Evolutionary conservation across 2,329 filamentous ascomycete species (phyloP).

Genomic region (Calonectria pauciramosa): DNA sequence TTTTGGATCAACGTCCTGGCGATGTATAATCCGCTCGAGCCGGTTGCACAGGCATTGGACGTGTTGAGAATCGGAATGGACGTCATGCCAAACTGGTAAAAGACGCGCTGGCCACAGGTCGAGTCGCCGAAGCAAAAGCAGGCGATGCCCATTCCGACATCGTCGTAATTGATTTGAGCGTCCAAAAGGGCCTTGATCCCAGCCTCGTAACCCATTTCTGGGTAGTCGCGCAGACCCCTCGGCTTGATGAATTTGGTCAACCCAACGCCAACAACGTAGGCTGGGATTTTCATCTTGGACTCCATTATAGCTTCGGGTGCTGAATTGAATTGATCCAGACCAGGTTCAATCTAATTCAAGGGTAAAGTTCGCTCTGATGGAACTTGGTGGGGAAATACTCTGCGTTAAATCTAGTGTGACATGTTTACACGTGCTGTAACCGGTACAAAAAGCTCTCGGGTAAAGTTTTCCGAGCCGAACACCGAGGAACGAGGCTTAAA

Average conservation of each 20-base stretch:
- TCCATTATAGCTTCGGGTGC: not conserved
- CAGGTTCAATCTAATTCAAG: not conserved
- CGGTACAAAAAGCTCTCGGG: not conserved
- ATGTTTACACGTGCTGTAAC: not conserved
- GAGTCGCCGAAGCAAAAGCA: constrained; percentile 98
- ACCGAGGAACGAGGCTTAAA: not conserved
- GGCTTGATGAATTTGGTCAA: constrained; percentile 2
- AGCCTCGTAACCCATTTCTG: not conserved
- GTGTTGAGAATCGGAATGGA: constrained; percentile 97
- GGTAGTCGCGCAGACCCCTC: not conserved
- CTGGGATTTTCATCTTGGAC: not conserved
- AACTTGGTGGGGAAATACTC: not conserved
- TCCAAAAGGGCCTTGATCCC: not conserved
- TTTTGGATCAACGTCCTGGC: not conserved
- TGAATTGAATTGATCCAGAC: not conserved
- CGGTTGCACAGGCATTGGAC: constrained; percentile 72
- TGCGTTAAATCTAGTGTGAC: not conserved
- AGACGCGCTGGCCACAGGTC: constrained; percentile 94
- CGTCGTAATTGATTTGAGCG: not conserved
- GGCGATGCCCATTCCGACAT: constrained; percentile 73
- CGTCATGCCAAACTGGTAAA: constrained; percentile 99
- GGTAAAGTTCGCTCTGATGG: not conserved
- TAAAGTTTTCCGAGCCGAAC: not conserved
- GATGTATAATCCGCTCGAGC: not conserved
- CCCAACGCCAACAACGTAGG: not conserved